A percentile compares a stretch with the other conserved stretches of the same genome.
Evolutionary conservation across 129 eudicot species (phyloP).

Genomic region (Erigeron canadensis): DNA sequence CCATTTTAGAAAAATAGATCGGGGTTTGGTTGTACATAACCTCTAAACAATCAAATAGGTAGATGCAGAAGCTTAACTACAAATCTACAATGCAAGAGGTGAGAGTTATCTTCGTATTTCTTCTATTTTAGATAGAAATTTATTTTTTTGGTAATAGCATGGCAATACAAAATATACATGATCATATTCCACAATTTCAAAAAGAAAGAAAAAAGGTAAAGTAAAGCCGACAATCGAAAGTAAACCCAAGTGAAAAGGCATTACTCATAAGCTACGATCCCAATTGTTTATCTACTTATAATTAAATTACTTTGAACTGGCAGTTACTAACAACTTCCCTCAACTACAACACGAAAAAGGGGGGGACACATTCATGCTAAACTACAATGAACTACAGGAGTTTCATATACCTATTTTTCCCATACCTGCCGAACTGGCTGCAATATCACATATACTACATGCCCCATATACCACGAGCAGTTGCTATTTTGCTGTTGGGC

Average conservation of each 20-base stretch:
- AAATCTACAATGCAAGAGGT: too few species aligned
- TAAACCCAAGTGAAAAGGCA: neutral
- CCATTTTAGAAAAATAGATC: too few species aligned
- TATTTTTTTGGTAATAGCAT: too few species aligned
- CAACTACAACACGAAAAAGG: constrained; percentile 6
- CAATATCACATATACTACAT: constrained; percentile 42
- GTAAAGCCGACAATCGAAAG: too few species aligned
- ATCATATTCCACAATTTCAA: neutral
- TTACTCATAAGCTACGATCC: constrained; percentile 1
- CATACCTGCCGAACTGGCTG: neutral
- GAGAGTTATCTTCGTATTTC: too few species aligned
- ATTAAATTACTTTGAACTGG: constrained; percentile 5
- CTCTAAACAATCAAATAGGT: too few species aligned
- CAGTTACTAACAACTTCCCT: constrained; percentile 14
- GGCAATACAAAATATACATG: neutral
- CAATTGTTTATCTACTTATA: neutral
- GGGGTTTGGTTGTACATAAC: too few species aligned
- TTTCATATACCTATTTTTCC: constrained; percentile 10
- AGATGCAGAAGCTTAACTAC: too few species aligned
- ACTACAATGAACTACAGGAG: constrained; percentile 18
- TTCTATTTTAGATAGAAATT: too few species aligned
- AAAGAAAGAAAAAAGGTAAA: neutral
- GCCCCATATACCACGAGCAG: constrained; percentile 99
- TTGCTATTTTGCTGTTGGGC: constrained; percentile 72
- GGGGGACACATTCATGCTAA: constrained; percentile 5